phyloP scores from a whole-genome alignment of 78 protist genomes.

The Speleostelium caveatum region DNA sequence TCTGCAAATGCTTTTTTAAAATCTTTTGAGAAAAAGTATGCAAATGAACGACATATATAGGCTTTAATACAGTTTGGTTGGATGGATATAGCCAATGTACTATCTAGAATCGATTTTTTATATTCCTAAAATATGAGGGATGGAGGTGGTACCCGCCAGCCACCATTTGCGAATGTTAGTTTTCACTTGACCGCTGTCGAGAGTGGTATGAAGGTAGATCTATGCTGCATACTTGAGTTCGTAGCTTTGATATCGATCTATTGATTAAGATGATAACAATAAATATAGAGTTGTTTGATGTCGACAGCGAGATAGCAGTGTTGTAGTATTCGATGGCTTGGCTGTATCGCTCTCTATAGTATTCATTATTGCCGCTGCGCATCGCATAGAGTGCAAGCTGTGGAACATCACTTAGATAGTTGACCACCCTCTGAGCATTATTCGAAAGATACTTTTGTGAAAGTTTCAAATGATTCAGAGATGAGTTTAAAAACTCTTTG shows the following conservation, averaged over 20 bases:
- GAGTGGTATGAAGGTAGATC: too few species aligned
- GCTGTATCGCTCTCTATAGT: slow-evolving; percentile 21
- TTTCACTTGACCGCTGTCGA: background rate
- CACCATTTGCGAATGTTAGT: background rate
- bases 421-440: background rate
- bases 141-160: too few species aligned
- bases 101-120: slow-evolving; percentile 67
- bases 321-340: slow-evolving; percentile 51
- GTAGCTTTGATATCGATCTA: slow-evolving; percentile 48
- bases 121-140: slow-evolving; percentile 19
- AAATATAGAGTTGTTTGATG: slow-evolving; percentile 4
- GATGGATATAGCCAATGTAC: slow-evolving; percentile 67
- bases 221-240: slow-evolving; percentile 41
- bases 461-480: background rate
- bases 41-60: slow-evolving; percentile 71
- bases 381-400: slow-evolving; percentile 11
- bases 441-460: background rate
- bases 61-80: slow-evolving; percentile 79
- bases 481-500: background rate
- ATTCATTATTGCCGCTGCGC: slow-evolving; percentile 48
- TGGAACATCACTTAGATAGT: background rate
- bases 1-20: slow-evolving; percentile 66
- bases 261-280: slow-evolving; percentile 41
- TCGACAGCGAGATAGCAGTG: slow-evolving; percentile 25
- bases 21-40: slow-evolving; percentile 67